Conservation (phyloP, 306 rosid species). For the Vigna radiata region DNA sequence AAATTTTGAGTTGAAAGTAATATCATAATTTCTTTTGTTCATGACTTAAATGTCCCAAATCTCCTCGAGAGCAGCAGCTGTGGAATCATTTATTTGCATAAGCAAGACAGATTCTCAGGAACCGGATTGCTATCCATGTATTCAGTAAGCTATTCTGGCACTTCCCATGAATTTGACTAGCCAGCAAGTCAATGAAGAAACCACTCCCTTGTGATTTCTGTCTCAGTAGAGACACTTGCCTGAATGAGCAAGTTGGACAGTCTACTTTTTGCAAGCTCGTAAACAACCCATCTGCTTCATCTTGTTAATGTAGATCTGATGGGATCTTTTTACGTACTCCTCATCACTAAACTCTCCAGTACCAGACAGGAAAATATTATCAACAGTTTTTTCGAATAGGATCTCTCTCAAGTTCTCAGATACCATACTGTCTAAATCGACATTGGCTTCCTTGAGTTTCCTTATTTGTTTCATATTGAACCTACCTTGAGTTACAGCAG, state of each 20-base stretch:
- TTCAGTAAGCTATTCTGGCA: neutral
- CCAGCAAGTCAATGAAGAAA: conserved; percentile 62
- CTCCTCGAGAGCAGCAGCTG: too few relatives aligned
- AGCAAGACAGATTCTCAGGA: too few relatives aligned
- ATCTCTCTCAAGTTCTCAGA: conserved; percentile 82
- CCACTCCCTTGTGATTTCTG: conserved; percentile 89
- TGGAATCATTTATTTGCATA: too few relatives aligned
- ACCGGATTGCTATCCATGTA: too few relatives aligned
- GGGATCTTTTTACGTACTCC: conserved; percentile 88
- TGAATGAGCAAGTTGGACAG: conserved; percentile 85
- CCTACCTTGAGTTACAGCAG: conserved; percentile 86
- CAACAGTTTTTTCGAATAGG: conserved; percentile 88
- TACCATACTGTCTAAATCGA: conserved; percentile 89
- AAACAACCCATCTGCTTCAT: conserved; percentile 71
- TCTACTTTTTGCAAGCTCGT: conserved; percentile 75
- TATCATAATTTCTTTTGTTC: too few relatives aligned
- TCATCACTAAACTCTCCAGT: conserved; percentile 94
- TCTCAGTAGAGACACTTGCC: conserved; percentile 81
- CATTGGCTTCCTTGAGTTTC: conserved; percentile 87
- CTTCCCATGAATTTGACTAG: conserved; percentile 59
- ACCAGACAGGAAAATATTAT: conserved; percentile 92
- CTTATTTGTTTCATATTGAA: conserved; percentile 91
- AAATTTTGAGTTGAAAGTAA: too few relatives aligned
- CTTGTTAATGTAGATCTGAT: conserved; percentile 78
- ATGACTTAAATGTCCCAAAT: too few relatives aligned